Evolutionary conservation across 352 stramenopile genomes (phyloP).

Genomic region (Phytophthora chlamydospora): DNA sequence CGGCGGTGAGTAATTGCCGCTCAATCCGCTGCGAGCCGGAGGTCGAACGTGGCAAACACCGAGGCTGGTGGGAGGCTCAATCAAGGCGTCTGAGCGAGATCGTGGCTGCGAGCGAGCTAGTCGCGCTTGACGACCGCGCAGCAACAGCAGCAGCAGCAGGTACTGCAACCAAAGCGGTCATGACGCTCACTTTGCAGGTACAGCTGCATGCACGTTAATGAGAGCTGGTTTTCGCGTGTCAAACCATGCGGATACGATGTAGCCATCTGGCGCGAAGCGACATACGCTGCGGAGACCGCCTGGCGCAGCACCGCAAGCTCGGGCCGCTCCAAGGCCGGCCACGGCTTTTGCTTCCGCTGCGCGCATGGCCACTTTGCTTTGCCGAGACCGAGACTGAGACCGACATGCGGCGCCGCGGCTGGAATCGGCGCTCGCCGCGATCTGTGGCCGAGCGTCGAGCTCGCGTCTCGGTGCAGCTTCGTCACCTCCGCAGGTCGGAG

Average conservation of each 20-base stretch:
- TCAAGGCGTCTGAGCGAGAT: too few relatives aligned
- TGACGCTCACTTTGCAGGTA: too few relatives aligned
- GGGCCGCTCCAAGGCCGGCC: background rate
- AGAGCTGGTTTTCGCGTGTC: background rate
- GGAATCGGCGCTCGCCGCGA: conserved; percentile 1
- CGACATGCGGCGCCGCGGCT: conserved; percentile 17
- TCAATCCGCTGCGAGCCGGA: conserved; percentile 12
- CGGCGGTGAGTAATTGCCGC: conserved; percentile 8
- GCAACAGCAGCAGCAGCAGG: background rate
- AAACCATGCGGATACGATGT: conserved; percentile 1
- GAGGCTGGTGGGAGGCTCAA: too few relatives aligned
- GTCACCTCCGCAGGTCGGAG: conserved; percentile 16
- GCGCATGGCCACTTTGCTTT: too few relatives aligned
- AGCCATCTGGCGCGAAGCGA: conserved; percentile 2
- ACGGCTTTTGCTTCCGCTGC: too few relatives aligned
- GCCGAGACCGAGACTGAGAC: too few relatives aligned
- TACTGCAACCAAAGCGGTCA: background rate
- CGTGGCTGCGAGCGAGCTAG: background rate
- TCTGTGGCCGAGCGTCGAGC: background rate
- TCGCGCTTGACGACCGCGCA: background rate
- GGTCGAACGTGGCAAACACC: background rate
- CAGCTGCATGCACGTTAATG: background rate
- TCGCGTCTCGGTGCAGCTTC: conserved; percentile 22
- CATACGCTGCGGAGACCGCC: background rate
- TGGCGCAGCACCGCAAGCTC: background rate